Evolutionary conservation across 805 yeast genomes (phyloP), one percentile per base, ranked within the genome.

Genomic region (Kuraishia cidri): DNA sequence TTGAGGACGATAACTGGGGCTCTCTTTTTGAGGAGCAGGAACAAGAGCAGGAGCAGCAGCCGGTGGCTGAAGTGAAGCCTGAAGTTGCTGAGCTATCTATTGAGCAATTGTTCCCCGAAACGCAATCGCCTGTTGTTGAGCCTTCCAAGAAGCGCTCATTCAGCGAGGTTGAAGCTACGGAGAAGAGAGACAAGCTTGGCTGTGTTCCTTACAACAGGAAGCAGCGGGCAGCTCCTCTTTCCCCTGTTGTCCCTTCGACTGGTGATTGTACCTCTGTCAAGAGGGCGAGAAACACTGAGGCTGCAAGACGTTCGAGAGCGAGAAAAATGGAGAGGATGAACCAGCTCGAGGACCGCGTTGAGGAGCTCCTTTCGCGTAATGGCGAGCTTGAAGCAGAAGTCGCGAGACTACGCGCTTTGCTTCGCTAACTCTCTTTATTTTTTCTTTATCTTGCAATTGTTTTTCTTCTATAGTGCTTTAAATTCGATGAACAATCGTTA

Each of bases 211-310:
- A 84, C 66, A 73, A 77, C 45, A 75, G 87, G 55, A 87, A 86
- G 65, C 82, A 74, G 44, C 75, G 95, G 47, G 41, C 72, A 19
- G 60, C 64, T 37, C 94, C 94, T 6, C 66, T 86, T 56, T 63
- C 68, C 44, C 94, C 94, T 7, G 68, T 87, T 35, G 70, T 72
- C 30, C 66, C 72, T 21, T 72, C 69, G 29, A 54, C 64, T 17
- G 59, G 54, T 31, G 95, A 87, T 55, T 73, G 79, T n/a, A 71
- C 69, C 36, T 73, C 85, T 29, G 56, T 82, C 47, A 90, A 90
- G 64, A 79, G 97, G 54, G 97, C 97, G 6, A 79, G 90, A 59
- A 90, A 92, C 70, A 90, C 90, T n/a, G 95, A 87, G 54, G 97
- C 97, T 44, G 97, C 97, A 6, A 77, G 97, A 58, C 75, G 96